phyloP scores from a whole-genome alignment of 306 rosid species.

The Cyamopsis tetragonoloba region DNA sequence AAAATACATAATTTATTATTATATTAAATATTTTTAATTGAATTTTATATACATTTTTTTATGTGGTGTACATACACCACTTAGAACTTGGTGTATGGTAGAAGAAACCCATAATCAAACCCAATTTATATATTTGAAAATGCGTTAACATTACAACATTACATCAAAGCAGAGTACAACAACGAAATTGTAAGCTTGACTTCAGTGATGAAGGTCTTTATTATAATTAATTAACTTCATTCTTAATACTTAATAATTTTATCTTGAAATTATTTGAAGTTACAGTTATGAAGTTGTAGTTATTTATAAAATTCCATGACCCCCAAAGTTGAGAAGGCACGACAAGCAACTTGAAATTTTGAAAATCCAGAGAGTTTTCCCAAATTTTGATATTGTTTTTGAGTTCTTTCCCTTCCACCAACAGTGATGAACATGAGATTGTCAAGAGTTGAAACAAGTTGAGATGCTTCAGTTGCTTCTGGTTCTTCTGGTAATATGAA shows the following conservation, averaged over 20 bases:
- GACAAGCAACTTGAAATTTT: conserved; percentile 20
- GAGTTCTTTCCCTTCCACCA: conserved; percentile 41
- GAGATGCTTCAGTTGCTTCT: neutral
- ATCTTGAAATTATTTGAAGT: neutral
- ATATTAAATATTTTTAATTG: too few species aligned
- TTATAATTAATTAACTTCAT: too few species aligned
- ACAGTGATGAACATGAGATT: conserved; percentile 26
- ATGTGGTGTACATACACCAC: too few species aligned
- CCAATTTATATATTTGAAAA: neutral
- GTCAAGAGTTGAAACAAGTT: conserved; percentile 24
- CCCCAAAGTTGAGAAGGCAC: conserved; percentile 21
- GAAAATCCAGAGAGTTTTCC: conserved; percentile 27
- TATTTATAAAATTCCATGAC: conserved; percentile 34
- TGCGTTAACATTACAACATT: neutral
- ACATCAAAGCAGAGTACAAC: neutral
- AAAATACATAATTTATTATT: too few species aligned
- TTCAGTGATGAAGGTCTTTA: neutral
- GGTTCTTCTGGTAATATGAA: conserved; percentile 32
- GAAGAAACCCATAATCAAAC: neutral
- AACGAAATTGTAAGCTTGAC: neutral
- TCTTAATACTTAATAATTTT: neutral
- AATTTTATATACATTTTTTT: too few species aligned
- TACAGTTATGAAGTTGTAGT: neutral
- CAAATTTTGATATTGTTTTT: conserved; percentile 16
- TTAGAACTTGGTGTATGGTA: neutral